A percentile compares a stretch with the other conserved stretches of the same genome.
Evolutionary conservation across 2,329 filamentous ascomycete species (phyloP).

Genomic region (Arachnopeziza araneosa): DNA sequence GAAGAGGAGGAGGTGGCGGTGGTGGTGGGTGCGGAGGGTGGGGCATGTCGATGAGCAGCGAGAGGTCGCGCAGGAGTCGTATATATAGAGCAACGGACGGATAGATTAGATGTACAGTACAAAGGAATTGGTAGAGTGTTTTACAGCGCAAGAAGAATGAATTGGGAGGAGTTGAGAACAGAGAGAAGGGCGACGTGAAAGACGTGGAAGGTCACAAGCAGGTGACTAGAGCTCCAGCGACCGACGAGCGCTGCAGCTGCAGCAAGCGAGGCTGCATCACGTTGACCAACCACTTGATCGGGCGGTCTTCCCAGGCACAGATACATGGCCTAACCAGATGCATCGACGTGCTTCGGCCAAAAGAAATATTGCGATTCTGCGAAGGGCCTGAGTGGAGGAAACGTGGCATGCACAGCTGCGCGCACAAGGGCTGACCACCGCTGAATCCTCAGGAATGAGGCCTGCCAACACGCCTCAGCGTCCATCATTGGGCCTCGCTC

Average conservation of each 20-base stretch:
- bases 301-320: neutral
- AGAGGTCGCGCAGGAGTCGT: neutral
- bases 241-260: neutral
- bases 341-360: neutral
- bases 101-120: neutral
- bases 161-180: neutral
- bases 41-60: neutral
- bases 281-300: neutral
- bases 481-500: neutral
- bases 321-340: neutral
- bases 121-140: too few species aligned
- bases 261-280: neutral
- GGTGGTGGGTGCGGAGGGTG: neutral
- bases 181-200: neutral
- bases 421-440: neutral
- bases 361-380: neutral
- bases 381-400: neutral
- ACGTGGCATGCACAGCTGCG: neutral
- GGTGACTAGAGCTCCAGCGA: neutral
- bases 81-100: neutral
- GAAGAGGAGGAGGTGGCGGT: conserved; percentile 34
- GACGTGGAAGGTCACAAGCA: neutral
- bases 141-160: neutral
- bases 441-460: neutral
- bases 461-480: neutral